Conservation (phyloP, 1,139 yeast genomes). For the Geotrichum citri-aurantii region DNA sequence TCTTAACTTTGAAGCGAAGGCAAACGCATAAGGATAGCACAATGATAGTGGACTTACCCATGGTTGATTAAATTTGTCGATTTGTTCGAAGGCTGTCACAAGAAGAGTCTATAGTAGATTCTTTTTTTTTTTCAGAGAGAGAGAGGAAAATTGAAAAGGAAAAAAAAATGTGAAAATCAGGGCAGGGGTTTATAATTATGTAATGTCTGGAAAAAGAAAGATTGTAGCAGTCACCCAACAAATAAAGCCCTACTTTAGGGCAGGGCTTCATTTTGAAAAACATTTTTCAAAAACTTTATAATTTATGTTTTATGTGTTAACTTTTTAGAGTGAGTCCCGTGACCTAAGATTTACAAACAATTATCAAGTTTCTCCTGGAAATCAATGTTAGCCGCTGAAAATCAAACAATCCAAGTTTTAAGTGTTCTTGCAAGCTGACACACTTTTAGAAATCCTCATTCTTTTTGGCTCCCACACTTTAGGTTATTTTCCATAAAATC, state of each 20-base stretch:
- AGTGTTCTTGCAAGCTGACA: background rate
- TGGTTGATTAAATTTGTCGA: constrained; percentile 16
- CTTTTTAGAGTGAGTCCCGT: too few species aligned
- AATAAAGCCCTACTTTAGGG: background rate
- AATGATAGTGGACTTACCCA: constrained; percentile 14
- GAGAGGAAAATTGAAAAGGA: background rate
- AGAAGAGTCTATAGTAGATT: constrained; percentile 14
- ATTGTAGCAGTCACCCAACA: background rate
- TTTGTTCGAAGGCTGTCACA: constrained; percentile 17
- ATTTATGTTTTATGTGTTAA: too few species aligned
- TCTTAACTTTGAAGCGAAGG: background rate
- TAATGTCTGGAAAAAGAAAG: background rate
- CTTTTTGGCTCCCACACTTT: background rate
- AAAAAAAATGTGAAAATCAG: constrained; percentile 3
- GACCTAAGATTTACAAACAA: too few species aligned
- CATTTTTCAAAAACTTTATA: too few species aligned
- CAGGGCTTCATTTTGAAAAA: background rate
- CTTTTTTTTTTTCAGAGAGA: constrained; percentile 4
- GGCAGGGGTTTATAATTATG: background rate
- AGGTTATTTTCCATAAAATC: background rate
- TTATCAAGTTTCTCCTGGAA: too few species aligned
- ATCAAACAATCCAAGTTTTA: too few species aligned
- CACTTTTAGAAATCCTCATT: background rate
- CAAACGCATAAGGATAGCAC: background rate
- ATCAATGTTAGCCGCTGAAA: too few species aligned